These are phyloP conservation scores for Odontarrhena argentea DNA, from an alignment of 345 rosid genomes.

Conservation along the genomic window DNA sequence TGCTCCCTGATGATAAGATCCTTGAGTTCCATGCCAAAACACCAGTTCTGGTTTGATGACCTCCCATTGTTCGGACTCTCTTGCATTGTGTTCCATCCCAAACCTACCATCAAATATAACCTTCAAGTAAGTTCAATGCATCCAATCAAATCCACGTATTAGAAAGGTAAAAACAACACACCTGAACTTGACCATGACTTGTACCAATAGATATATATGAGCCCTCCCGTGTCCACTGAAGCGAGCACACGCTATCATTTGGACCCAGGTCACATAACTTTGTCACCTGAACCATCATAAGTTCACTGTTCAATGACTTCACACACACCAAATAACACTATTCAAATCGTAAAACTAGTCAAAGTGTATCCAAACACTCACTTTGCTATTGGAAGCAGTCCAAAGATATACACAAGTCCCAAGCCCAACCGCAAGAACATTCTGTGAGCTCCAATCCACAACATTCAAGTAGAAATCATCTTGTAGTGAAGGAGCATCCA, in stretches of 20 bases:
- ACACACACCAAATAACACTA: background rate
- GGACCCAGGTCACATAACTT: conserved; percentile 94
- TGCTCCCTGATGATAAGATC: conserved; percentile 85
- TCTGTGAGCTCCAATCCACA: conserved; percentile 98
- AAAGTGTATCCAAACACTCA: conserved; percentile 40
- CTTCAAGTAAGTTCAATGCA: background rate
- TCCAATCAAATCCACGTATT: background rate
- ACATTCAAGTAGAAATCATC: conserved; percentile 97
- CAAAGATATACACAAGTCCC: conserved; percentile 96
- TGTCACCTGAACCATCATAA: conserved; percentile 63
- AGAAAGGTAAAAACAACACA: conserved; percentile 33
- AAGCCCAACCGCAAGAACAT: conserved; percentile 92
- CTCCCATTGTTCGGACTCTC: conserved; percentile 80
- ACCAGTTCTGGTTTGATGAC: conserved; percentile 96
- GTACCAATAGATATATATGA: conserved; percentile 92
- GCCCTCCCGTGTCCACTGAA: conserved; percentile 98
- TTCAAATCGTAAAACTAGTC: background rate
- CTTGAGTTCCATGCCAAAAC: conserved; percentile 97
- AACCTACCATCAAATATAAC: conserved; percentile 46
- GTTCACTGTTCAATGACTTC: conserved; percentile 1
- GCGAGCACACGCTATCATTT: conserved; percentile 74
- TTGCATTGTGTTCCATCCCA: conserved; percentile 95
- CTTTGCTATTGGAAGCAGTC: conserved; percentile 97
- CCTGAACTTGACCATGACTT: conserved; percentile 90
- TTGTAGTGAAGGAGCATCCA: conserved; percentile 97